phyloP scores from a whole-genome alignment of 129 eudicot genomes.

The Flaveria robusta region DNA sequence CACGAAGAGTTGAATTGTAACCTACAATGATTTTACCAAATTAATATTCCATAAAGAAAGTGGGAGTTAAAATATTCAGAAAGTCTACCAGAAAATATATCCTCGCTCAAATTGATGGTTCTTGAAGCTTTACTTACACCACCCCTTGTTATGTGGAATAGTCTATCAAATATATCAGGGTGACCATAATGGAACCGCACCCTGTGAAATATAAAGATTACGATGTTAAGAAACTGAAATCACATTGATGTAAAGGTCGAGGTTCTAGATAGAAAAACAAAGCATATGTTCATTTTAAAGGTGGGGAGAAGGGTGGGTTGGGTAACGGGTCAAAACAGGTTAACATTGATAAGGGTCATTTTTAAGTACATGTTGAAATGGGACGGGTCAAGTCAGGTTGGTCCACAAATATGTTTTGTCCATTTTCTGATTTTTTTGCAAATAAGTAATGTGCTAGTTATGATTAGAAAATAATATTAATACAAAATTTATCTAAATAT shows the following conservation, averaged over 20 bases:
- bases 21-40: slow-evolving; percentile 46
- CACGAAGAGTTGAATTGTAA: slow-evolving; percentile 85
- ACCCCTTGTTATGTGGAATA: slow-evolving; percentile 88
- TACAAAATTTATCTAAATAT: not conserved
- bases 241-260: slow-evolving; percentile 8
- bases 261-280: not conserved
- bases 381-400: not conserved
- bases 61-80: not conserved
- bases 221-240: slow-evolving; percentile 19
- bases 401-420: not conserved
- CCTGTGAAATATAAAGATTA: slow-evolving; percentile 43
- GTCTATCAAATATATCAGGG: slow-evolving; percentile 90
- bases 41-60: slow-evolving; percentile 15
- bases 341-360: not conserved
- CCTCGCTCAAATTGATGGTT: slow-evolving; percentile 85
- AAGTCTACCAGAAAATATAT: slow-evolving; percentile 71
- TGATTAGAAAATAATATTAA: not conserved
- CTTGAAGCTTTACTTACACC: slow-evolving; percentile 94
- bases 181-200: slow-evolving; percentile 95
- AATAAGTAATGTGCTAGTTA: not conserved
- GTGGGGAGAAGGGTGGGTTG: not conserved
- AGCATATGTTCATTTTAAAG: slow-evolving; percentile 3
- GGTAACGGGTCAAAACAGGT: not conserved
- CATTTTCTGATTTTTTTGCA: not conserved
- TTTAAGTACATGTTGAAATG: not conserved